Base-by-base conservation (phyloP, 768 basidiomycete species). In the Lentinula detonsa region DNA sequence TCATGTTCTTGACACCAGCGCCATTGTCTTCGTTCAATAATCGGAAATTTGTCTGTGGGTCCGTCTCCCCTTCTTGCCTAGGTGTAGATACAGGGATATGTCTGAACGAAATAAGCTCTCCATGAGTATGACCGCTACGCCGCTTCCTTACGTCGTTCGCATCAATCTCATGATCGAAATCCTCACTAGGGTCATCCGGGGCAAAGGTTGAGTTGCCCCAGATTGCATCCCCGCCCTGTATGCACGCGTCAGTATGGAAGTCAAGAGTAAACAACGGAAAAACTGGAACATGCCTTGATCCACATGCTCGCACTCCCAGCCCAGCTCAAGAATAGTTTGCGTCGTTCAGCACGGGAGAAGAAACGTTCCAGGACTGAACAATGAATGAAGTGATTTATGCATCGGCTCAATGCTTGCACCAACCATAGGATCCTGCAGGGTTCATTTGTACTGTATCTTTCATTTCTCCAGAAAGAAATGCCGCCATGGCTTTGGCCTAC, bases 271-370 rank as follows among this genome's bases (percentile, higher is more conserved):
- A 5, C 39, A 33, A 42, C 18, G 42, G 16, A 39, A 11, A 16
- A 3, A 13, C 18, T 33, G 50, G 21, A 23, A 42, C 57, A 68
- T 69, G 85, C 91, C 83, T 95, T 96, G 62, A 95, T 83, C 94
- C 94, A 95, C 85, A 95, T 83, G 65, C 91, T 91, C 23, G 90
- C 93, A 64, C 92, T 90, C 35, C 95, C 95, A 6, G 93, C 93
- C 96, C 96, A 99, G 68, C 88, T 91, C 33, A 93, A 81, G 78
- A 99, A 98, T 10, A 99, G 79, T 55, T 84, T 86, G 62, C 91
- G 91, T 0, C 96, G 83, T 72, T 99, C 97, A 48, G 82, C 86
- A 42, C 93, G 80, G 0, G 92, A 95, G 71, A 99, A 98, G 77
- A 97, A 95, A 39, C 87, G 83, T 66, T 92, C 90, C 5, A 91